phyloP scores from a whole-genome alignment of 345 rosid genomes.

The Viola odorata region DNA sequence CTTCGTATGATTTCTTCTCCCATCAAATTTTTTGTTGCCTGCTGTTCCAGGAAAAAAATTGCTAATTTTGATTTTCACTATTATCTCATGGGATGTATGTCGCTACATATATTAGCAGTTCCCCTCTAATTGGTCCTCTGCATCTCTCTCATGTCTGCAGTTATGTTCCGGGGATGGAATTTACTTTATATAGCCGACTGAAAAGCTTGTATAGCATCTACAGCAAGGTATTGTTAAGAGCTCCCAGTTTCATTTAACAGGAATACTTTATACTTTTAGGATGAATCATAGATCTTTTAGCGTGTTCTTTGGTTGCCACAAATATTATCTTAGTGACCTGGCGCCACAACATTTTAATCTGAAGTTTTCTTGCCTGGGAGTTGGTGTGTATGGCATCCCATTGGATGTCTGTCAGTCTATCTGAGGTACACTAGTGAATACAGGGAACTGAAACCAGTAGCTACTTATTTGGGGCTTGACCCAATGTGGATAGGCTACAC shows the following conservation, averaged over 20 bases:
- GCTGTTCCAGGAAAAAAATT: constrained; percentile 3
- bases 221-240: constrained; percentile 38
- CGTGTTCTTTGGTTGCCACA: too few species aligned
- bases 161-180: constrained; percentile 78
- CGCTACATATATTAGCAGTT: neutral
- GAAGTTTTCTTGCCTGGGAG: neutral
- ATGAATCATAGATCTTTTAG: too few species aligned
- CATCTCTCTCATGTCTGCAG: constrained; percentile 32
- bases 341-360: neutral
- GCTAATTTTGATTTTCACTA: neutral
- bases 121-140: constrained; percentile 9
- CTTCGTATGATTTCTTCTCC: constrained; percentile 46
- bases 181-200: constrained; percentile 56
- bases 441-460: neutral
- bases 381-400: neutral
- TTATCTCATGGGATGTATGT: neutral
- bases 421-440: neutral
- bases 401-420: neutral
- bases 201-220: constrained; percentile 66
- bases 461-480: too few species aligned
- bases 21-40: constrained; percentile 7
- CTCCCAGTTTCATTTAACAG: neutral
- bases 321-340: too few species aligned
- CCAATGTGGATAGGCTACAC: too few species aligned
- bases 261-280: neutral